Evolutionary conservation across 768 basidiomycete species (phyloP), one percentile per base, ranked within the genome.

Genomic region (Termitomyces sp.): DNA sequence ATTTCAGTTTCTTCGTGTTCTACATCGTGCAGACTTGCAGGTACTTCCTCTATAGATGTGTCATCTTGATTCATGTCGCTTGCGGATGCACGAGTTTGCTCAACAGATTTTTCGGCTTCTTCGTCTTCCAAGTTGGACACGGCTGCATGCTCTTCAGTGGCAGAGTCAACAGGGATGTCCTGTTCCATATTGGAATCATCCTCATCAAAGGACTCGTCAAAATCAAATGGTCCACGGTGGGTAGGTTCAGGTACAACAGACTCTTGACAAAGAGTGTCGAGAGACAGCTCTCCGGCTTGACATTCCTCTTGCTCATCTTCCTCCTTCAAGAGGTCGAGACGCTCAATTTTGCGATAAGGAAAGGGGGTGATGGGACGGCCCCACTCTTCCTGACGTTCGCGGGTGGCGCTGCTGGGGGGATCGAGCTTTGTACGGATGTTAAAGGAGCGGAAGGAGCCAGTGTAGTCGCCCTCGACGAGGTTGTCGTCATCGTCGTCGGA

Each of bases 281-380:
- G 61, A 12, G 67, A 67, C 63, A 70, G 70, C 49, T 61, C 62
- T 40, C 61, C 59, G 46, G 32, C 4, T 30, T 75, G 72, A 32
- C 40, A 35, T 41, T 68, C 70, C 44, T 72, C 70, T 18, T 63
- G 62, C 38, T 62, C 61, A 44, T 64, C 64, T 28, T 67, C 66
- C 28, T 67, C 67, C 48, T 60, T 59, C 23, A 71, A 59, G 20
- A 68, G 55, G 38, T 61, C 47, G 43, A 74, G 55, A 54, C 57
- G 58, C 14, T 55, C 50, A n/a, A 68, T 58, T 56, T 64, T 65
- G 53, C 61, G 56, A 46, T 64, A 69, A 6, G 85, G 88, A 68
- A 81, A 88, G 0, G 88, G 88, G 55, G 87, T 90, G 46, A 84
- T 78, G 0, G 89, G 88, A 12, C 84, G 76, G 2, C 89, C 88